Evolutionary conservation across 495 filamentous ascomycete genomes (phyloP).

Genomic region (Penicillium fimorum): DNA sequence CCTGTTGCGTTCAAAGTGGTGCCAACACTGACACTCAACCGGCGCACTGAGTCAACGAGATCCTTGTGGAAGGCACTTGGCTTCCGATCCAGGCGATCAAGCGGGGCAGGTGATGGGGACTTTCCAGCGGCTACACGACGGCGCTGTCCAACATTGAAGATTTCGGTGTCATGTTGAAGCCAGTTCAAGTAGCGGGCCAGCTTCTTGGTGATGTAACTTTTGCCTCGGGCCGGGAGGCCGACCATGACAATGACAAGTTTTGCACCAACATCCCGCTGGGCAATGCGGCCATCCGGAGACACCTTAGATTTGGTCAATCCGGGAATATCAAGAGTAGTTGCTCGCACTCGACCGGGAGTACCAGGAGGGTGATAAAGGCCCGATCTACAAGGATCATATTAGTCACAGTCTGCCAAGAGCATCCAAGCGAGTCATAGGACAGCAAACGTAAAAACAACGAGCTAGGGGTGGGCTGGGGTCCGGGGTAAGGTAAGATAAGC

Average conservation of each 20-base stretch:
- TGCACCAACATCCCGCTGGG: constrained; percentile 85
- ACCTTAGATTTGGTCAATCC: constrained; percentile 89
- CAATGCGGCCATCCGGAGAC: constrained; percentile 90
- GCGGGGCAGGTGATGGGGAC: constrained; percentile 38
- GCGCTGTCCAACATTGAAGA: constrained; percentile 96
- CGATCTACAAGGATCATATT: constrained; percentile 13
- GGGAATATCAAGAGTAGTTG: constrained; percentile 82
- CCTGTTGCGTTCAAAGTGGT: constrained; percentile 24
- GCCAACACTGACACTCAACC: constrained; percentile 43
- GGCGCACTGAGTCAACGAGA: constrained; percentile 44
- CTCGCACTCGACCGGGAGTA: constrained; percentile 60
- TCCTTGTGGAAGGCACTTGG: constrained; percentile 40
- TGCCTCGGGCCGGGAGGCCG: constrained; percentile 88
- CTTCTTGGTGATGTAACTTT: constrained; percentile 99
- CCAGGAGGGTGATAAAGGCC: constrained; percentile 41
- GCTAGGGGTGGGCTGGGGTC: neutral
- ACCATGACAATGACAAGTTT: constrained; percentile 99
- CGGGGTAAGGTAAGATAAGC: constrained; percentile 2
- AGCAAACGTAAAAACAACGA: neutral
- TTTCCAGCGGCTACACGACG: constrained; percentile 73
- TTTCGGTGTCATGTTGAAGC: constrained; percentile 91
- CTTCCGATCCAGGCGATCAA: constrained; percentile 19
- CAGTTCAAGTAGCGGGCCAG: constrained; percentile 91
- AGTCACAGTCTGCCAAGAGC: constrained; percentile 6
- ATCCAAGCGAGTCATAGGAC: neutral